A percentile compares a stretch with the other conserved stretches of the same genome.
Conservation (phyloP, 179 eudicot species). For the Carnegiea gigantea region DNA sequence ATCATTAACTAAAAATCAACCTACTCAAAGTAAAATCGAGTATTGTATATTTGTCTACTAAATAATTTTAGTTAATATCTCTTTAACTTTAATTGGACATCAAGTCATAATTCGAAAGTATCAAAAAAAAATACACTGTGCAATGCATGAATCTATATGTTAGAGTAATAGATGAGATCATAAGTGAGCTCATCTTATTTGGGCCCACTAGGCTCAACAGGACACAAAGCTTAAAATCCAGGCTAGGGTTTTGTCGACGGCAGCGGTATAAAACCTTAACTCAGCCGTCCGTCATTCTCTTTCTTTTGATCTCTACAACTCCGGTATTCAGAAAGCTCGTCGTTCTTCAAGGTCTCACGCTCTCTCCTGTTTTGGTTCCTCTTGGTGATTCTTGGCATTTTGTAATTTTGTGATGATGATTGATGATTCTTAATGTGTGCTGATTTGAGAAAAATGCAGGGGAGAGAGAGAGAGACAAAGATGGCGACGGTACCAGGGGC, state of each 20-base stretch:
- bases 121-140: too few relatives aligned
- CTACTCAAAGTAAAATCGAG: too few relatives aligned
- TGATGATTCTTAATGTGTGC: not conserved
- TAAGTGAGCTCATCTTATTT: too few relatives aligned
- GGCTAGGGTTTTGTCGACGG: constrained; percentile 1
- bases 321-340: not conserved
- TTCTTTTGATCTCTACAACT: not conserved
- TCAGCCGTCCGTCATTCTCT: not conserved
- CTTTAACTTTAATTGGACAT: too few relatives aligned
- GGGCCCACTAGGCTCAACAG: not conserved
- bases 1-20: too few relatives aligned
- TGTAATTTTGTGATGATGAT: not conserved
- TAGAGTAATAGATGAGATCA: too few relatives aligned
- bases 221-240: not conserved
- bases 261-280: not conserved
- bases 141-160: too few relatives aligned
- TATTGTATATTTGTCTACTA: too few relatives aligned
- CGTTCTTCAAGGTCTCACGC: not conserved
- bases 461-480: constrained; percentile 20
- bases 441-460: not conserved
- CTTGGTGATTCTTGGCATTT: not conserved
- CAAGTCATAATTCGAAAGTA: too few relatives aligned
- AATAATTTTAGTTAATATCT: too few relatives aligned
- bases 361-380: not conserved
- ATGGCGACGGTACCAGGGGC: constrained; percentile 89